Evolutionary conservation across 2,329 filamentous ascomycete species (phyloP), one percentile per base, ranked within the genome.

Genomic region (Albophoma yamanashiensis): DNA sequence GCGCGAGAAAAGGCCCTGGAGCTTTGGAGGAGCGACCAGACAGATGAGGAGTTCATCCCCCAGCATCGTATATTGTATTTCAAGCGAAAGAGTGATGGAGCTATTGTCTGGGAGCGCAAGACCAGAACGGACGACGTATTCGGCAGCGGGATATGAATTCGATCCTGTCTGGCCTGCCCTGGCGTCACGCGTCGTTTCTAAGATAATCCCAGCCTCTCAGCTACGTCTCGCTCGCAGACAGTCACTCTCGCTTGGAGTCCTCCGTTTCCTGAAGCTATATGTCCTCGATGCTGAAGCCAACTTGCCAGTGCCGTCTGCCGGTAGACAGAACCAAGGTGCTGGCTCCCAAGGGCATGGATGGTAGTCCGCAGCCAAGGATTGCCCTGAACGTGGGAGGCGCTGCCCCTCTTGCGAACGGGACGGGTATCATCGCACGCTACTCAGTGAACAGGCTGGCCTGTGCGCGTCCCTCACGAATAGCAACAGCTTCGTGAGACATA

Each of bases 21-120:
- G 58, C 72, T 75, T 38, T 87, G 84, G 84, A 85, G 82, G 73
- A 75, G 73, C 20, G 84, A 86, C 66, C 79, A 82, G 70, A 86
- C 84, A 39, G 80, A 87, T 63, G 83, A 87, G 61, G 84, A 87
- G 69, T 88, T 86, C 66, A 86, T 88, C 59, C 85, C 85, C 8
- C 82, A 86, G 70, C 84, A 87, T 66, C 76, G 84, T 20, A 84
- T 87, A 63, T 67, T 84, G 60, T 86, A 84, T 68, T 87, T 87
- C 66, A 83, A 79, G 69, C 75, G 78, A 14, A 77, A 70, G 67
- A 79, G 76, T 60, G 81, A 83, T 61, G 76, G 75, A 0, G 68
- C 67, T 5, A 69, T 80, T n/a, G 74, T 86, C 4, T 87, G 84
- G 84, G 82, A 87, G 65, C 72, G 80, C 62, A 75, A 75, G 64